Base-by-base conservation (phyloP, 129 eudicot species). In the Flaveria sonorensis region DNA sequence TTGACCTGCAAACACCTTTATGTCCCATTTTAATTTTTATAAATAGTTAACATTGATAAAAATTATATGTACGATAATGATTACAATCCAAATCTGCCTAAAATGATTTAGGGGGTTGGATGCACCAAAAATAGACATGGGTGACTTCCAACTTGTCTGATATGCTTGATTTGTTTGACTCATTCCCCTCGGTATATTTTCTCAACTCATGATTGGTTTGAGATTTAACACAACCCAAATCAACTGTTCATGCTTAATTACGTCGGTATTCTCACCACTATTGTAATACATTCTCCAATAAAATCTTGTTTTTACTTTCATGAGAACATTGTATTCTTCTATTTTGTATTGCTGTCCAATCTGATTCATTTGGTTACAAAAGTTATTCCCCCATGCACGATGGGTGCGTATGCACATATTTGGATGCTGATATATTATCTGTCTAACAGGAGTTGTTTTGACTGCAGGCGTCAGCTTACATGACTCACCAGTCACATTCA, bases 401-500 rank as follows among this genome's bases (percentile, higher is more conserved):
- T 12, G 50, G 6, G 16, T 1, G 6, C 4, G 20, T 30, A 50
- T 50, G 40, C 36, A 32, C 21, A 32, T 64, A 5, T 67, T 16
- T 67, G 30, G 20, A 36, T 39, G 51, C 15, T 42, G 9, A 42
- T 18, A 42, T 4, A 40, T 43, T 43, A 6, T 6, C 12, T 45
- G 50, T 36, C 68, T 28, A 9, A 71, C 28, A 68, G 14, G 42
- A 10, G 40, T 83, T 20, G 8, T 78, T 81, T 77, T 60, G 9
- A 56, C 63, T 82, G 72, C 79, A 93, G 96, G 99, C 89, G 62
- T 94, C 96, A 3, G 85, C 88, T 7, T 94, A 85, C 85, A 84
- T 89, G 87, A 81, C 93, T 66, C 97, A 84, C 73, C 99, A 91
- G 82, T 89, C 99, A 46, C 97, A 94, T 76, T 87, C 87, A 20